phyloP scores from a whole-genome alignment of 1,284 basidiomycete species.

The Pseudozyma sp. region DNA sequence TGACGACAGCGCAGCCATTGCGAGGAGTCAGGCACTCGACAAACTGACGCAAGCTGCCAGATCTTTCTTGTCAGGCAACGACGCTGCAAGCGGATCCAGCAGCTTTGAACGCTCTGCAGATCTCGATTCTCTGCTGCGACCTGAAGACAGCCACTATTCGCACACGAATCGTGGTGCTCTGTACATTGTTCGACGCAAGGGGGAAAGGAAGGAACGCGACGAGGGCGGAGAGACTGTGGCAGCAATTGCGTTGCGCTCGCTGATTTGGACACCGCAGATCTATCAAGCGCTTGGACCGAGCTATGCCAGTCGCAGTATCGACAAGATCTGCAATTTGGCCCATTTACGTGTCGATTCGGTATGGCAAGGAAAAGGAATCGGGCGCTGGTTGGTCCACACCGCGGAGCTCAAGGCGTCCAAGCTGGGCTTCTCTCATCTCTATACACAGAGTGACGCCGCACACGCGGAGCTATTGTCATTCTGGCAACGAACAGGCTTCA shows the following conservation, averaged over 20 bases:
- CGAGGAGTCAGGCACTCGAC: constrained; percentile 13
- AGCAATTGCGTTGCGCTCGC: constrained; percentile 39
- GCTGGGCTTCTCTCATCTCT: constrained; percentile 44
- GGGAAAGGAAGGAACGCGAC: background rate
- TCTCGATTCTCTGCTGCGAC: constrained; percentile 32
- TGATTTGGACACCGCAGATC: constrained; percentile 51
- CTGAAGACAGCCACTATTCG: constrained; percentile 45
- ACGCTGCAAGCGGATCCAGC: background rate
- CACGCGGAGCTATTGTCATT: constrained; percentile 25
- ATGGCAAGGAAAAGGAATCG: constrained; percentile 40
- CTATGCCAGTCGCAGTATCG: constrained; percentile 50
- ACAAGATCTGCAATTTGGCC: constrained; percentile 39
- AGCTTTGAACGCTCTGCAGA: constrained; percentile 7
- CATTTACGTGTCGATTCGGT: constrained; percentile 30
- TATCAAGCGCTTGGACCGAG: constrained; percentile 42
- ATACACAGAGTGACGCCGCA: constrained; percentile 26
- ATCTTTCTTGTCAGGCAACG: constrained; percentile 12
- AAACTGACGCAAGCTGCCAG: constrained; percentile 15
- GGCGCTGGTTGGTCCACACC: constrained; percentile 40
- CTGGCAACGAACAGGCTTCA: constrained; percentile 28
- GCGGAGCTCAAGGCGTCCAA: constrained; percentile 43
- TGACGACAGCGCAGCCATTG: constrained; percentile 18
- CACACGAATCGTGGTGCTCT: constrained; percentile 44
- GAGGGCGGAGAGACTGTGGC: constrained; percentile 19
- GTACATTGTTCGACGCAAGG: constrained; percentile 24